Conservation (phyloP, 2,329 filamentous ascomycete species). For the Colletotrichum lini region DNA sequence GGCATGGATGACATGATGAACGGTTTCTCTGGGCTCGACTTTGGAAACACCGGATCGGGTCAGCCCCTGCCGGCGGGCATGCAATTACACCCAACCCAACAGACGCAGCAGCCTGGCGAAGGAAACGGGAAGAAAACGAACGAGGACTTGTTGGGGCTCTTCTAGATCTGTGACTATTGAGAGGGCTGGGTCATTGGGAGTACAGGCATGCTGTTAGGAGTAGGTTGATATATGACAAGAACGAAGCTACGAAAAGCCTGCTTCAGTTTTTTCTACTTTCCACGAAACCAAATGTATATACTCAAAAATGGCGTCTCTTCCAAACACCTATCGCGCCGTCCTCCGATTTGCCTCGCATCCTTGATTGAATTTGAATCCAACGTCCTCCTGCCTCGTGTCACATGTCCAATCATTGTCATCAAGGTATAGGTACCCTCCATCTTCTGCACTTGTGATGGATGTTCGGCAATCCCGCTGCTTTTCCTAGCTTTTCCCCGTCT, state of each 20-base stretch:
- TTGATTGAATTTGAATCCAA: slow-evolving; percentile 1
- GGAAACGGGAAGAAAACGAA: slow-evolving; percentile 68
- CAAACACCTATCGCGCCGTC: slow-evolving; percentile 31
- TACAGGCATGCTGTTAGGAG: slow-evolving; percentile 41
- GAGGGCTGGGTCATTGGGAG: slow-evolving; percentile 28
- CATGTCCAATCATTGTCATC: not conserved
- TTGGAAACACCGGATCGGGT: slow-evolving; percentile 70
- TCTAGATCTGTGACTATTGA: slow-evolving; percentile 50
- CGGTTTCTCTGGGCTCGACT: slow-evolving; percentile 86
- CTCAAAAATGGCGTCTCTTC: slow-evolving; percentile 14
- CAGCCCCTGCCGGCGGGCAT: slow-evolving; percentile 76
- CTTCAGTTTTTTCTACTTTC: slow-evolving; percentile 26
- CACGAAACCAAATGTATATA: slow-evolving; percentile 19
- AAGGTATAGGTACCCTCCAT: not conserved
- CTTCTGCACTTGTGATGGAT: not conserved
- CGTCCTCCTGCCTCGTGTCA: slow-evolving; percentile 8
- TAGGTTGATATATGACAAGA: slow-evolving; percentile 43
- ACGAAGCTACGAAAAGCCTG: slow-evolving; percentile 41
- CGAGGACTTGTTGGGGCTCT: slow-evolving; percentile 70
- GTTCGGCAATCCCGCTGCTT: not conserved
- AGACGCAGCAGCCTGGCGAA: slow-evolving; percentile 50
- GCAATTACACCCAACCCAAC: slow-evolving; percentile 62
- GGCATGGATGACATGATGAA: slow-evolving; percentile 92
- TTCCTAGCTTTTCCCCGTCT: not conserved
- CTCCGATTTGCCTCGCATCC: slow-evolving; percentile 5